Conservation (phyloP, 441 rosid species). For the Arabidopsis lyrata region DNA sequence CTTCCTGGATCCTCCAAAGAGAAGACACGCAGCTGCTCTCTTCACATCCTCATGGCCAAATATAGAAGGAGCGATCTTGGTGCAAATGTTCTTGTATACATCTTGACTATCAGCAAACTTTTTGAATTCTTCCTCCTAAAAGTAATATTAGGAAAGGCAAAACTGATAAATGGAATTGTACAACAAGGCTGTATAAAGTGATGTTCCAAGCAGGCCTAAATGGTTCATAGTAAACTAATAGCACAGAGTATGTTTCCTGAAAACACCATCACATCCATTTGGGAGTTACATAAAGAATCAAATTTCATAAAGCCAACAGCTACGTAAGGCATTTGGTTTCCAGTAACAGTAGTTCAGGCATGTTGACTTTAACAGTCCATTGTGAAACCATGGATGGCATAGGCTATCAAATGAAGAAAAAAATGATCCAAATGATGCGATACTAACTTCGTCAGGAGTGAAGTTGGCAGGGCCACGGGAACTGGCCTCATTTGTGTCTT, state of each 20-base stretch:
- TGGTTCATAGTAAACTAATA: neutral
- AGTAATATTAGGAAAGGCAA: constrained; percentile 12
- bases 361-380: neutral
- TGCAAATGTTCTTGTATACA: constrained; percentile 67
- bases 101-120: constrained; percentile 72
- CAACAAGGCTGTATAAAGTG: constrained; percentile 4
- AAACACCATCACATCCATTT: constrained; percentile 9
- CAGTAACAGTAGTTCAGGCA: neutral
- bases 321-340: neutral
- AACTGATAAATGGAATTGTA: constrained; percentile 18
- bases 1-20: constrained; percentile 97
- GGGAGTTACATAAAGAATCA: neutral
- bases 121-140: constrained; percentile 93
- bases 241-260: neutral
- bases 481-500: constrained; percentile 80
- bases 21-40: constrained; percentile 92
- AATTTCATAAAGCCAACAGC: neutral
- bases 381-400: neutral
- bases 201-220: constrained; percentile 8
- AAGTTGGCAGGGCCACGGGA: constrained; percentile 82
- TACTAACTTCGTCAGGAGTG: constrained; percentile 80
- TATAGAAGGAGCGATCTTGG: constrained; percentile 93
- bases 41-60: constrained; percentile 95
- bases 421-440: constrained; percentile 2
- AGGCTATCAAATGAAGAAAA: constrained; percentile 1